Percentiles rank a stretch among this genome's conserved stretches.
Conservation (phyloP, 768 basidiomycete species). For the Tricholoma bakamatsutake region DNA sequence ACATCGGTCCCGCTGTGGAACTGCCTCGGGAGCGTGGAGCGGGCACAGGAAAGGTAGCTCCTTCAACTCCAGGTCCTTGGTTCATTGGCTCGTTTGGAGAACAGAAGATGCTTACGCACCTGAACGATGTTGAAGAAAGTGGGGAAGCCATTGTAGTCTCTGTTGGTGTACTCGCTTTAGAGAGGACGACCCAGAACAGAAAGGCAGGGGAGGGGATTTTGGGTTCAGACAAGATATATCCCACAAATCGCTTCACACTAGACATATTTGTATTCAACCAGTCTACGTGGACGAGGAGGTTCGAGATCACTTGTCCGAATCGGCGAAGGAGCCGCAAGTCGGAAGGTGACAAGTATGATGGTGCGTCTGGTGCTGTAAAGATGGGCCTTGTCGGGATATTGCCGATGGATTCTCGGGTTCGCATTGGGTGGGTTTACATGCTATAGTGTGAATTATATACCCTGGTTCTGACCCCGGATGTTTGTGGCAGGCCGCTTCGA, state of each 20-base stretch:
- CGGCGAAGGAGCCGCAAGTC: constrained; percentile 39
- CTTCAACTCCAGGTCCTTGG: constrained; percentile 53
- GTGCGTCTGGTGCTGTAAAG: constrained; percentile 25
- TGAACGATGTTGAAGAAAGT: constrained; percentile 24
- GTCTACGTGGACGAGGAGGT: constrained; percentile 66
- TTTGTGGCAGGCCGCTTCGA: constrained; percentile 56
- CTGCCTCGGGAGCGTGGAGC: constrained; percentile 54
- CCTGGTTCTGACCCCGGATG: neutral
- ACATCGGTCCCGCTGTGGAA: constrained; percentile 57
- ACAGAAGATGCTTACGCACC: constrained; percentile 25
- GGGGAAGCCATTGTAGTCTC: constrained; percentile 68
- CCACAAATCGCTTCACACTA: constrained; percentile 69
- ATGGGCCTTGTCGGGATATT: constrained; percentile 56
- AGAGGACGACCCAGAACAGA: constrained; percentile 16
- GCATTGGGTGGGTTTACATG: constrained; percentile 62
- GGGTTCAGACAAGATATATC: constrained; percentile 52
- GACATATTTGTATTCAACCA: constrained; percentile 89
- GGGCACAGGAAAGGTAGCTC: constrained; percentile 24
- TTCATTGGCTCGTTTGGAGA: constrained; percentile 41
- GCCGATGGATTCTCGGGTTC: constrained; percentile 70
- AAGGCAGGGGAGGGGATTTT: constrained; percentile 12
- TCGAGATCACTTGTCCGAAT: constrained; percentile 70
- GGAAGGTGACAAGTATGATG: constrained; percentile 23
- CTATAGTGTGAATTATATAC: neutral
- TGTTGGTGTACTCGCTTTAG: constrained; percentile 43